Base-by-base conservation (phyloP, 305 asterid species). In the Solanum chacoense region DNA sequence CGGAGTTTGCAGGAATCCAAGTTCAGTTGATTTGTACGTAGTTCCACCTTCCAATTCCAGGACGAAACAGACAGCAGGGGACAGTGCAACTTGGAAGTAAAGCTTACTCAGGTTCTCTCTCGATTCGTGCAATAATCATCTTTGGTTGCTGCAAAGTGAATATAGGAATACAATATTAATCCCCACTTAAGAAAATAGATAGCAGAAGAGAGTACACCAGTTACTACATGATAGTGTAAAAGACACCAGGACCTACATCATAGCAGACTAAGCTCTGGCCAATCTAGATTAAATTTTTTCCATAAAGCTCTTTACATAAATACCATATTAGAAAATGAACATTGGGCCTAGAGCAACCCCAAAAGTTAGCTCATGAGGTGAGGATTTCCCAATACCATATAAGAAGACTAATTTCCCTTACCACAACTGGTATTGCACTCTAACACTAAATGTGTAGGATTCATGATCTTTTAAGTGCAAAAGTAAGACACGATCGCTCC, bases 91-190 rank as follows among this genome's bases (percentile, higher is more conserved):
- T 77, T 77, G 59, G 50, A 81, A 16, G 42, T 94, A 85, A 91
- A 77, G 85, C 91, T 69, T 91, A 38, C 7, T 91, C 95, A 6
- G 86, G 93, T 67, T 93, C 97, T 45, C 24, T 42, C 72, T 81
- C 6, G 26, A 45, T 81, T 75, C 18, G 16, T 45, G 86, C 72
- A 45, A 45, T 45, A 29, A 20, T 81, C 72, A 81, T 45, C 29
- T 81, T 81, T 45, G 29, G 72, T 45, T 45, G 20, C 86, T 81
- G 72, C 86, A 29, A 81, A 16, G 72, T 83, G 72, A 83, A 29
- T 83, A 29, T 81, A 16, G 20, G 18, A 22, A 81, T 42, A 42
- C 24, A 18, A 45, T 45, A 0, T 45, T 24, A 81, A 81, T 0
- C 38, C 50, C 29, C 10, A 45, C 29, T 29, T 18, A 11, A 75